Conservation (phyloP, 1,284 basidiomycete species). For the Grifola frondosa region DNA sequence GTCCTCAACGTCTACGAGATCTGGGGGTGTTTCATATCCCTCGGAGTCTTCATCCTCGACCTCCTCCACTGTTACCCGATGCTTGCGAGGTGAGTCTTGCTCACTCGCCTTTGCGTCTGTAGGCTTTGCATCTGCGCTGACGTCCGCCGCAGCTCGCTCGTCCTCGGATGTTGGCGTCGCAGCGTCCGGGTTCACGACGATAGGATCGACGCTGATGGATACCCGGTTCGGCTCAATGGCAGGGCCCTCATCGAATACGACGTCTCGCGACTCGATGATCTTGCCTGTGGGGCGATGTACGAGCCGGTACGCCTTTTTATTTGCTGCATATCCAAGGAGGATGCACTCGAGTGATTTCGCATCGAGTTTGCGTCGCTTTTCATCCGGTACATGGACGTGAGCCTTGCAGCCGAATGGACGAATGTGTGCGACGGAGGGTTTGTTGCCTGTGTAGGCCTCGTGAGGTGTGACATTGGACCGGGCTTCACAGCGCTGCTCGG, state of each 20-base stretch:
- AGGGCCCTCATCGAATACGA: constrained; percentile 15
- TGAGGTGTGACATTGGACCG: constrained; percentile 18
- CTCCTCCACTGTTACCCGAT: constrained; percentile 2
- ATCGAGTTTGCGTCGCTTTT: constrained; percentile 17
- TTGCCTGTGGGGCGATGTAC: constrained; percentile 15
- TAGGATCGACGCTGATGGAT: too few species aligned
- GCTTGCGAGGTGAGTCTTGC: too few species aligned
- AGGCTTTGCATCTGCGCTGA: too few species aligned
- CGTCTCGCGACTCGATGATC: constrained; percentile 13
- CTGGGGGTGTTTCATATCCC: too few species aligned
- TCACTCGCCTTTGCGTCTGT: too few species aligned
- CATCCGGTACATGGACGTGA: constrained; percentile 15
- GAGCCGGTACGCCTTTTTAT: constrained; percentile 23
- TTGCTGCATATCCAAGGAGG: constrained; percentile 26
- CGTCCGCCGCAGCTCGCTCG: too few species aligned
- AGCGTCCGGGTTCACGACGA: too few species aligned
- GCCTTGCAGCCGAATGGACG: constrained; percentile 22
- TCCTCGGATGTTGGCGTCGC: too few species aligned
- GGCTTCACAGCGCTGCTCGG: constrained; percentile 10
- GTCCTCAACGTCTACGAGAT: too few species aligned
- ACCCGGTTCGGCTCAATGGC: neutral
- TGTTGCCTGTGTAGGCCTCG: constrained; percentile 16
- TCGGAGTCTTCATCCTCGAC: neutral
- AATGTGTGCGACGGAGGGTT: constrained; percentile 18
- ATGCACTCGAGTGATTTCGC: constrained; percentile 24